Conservation (phyloP, 495 filamentous ascomycete genomes). For the Cryomyces minteri region DNA sequence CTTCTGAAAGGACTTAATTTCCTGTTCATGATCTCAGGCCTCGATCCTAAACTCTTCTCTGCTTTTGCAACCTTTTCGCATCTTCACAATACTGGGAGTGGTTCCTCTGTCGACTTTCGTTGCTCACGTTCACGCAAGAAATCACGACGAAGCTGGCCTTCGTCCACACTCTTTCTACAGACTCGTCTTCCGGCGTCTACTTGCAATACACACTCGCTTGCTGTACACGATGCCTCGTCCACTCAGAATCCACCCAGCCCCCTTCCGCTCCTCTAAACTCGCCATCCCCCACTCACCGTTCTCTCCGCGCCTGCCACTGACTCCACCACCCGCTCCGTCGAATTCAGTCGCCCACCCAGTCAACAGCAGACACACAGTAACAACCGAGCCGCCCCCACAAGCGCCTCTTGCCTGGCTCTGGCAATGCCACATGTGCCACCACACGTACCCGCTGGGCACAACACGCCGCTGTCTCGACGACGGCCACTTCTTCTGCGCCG, state of each 20-base stretch:
- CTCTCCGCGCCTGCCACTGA: slow-evolving; percentile 14
- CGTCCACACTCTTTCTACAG: background rate
- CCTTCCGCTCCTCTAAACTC: slow-evolving; percentile 18
- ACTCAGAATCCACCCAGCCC: background rate
- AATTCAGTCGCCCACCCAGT: too few species aligned
- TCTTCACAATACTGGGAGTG: background rate
- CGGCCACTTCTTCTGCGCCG: slow-evolving; percentile 29
- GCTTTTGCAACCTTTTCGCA: too few species aligned
- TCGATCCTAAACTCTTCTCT: too few species aligned
- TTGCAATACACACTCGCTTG: too few species aligned
- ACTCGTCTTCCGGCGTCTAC: background rate
- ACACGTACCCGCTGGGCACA: slow-evolving; percentile 21
- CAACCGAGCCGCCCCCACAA: slow-evolving; percentile 5
- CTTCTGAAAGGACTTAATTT: too few species aligned
- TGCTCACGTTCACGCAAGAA: background rate
- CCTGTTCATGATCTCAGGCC: too few species aligned
- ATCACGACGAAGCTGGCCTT: slow-evolving; percentile 8
- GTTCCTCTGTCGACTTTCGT: background rate
- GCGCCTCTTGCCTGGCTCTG: slow-evolving; percentile 25
- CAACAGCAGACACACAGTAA: too few species aligned
- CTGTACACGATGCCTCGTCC: background rate
- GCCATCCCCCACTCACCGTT: slow-evolving; percentile 19
- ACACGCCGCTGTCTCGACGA: slow-evolving; percentile 30
- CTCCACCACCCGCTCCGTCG: slow-evolving; percentile 4
- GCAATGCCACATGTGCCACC: slow-evolving; percentile 27